Base-by-base conservation (phyloP, 2,329 filamentous ascomycete species). In the Coniochaeta sp. region DNA sequence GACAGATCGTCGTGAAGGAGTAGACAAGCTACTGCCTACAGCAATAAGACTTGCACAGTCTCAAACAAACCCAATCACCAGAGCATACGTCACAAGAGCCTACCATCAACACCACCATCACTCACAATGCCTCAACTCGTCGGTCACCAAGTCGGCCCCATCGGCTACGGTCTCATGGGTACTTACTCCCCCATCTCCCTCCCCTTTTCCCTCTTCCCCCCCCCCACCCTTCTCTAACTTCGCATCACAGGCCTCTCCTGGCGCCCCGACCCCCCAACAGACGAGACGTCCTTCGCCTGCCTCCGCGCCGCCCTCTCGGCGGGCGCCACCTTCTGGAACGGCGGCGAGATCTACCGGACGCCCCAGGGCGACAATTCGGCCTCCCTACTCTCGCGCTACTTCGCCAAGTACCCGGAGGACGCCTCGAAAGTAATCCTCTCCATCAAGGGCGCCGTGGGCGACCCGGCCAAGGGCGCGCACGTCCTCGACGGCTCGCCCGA, bases 331-430 rank as follows among this genome's bases (percentile, higher is more conserved):
- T 69, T 76, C 51, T 86, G 82, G 81, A 86, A 85, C 58, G 82
- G 72, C 31, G 51, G 51, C 31, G 81, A 86, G 61, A 77, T 86
- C 61, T 88, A 88, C 67, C 84, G 84, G 33, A 69, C 72, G 0
- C 74, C 76, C 1, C 71, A 79, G 18, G 73, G 73, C 60, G 84
- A 86, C 67, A 70, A 65, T 60, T 81, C 74, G 1, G 64, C 85
- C 60, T 75, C 78, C 28, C 66, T 87, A 9, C 66, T 86, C 31
- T 74, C 78, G 52, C 69, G 72, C 28, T 87, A 86, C 66, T 85
- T 86, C 60, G 72, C 71, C 28, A 73, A 76, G 51, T 78, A 86
- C 60, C 83, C 83, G 1, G 77, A 83, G 55, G 78, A 85, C 56
- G 80, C 81, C 13, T 70, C 76, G 46, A 81, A 82, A 60, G 71